Base-by-base conservation (phyloP, 306 rosid species). In the Cucumis sativus region DNA sequence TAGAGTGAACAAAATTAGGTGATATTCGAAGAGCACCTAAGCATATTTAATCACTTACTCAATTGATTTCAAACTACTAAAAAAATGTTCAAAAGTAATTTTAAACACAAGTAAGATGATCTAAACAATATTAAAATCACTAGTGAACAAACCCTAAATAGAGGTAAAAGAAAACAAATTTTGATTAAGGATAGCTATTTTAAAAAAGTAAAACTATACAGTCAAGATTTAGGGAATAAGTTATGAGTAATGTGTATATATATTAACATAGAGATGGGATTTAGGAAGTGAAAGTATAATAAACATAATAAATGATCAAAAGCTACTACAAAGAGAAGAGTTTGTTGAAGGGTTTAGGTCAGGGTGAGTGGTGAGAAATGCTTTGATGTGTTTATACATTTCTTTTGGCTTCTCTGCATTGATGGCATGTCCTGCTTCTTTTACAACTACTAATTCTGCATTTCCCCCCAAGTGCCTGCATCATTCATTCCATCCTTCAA, bases 351-450 rank as follows among this genome's bases (percentile, higher is more conserved):
- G 78, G 57, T 51, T 79, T 65, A 71, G 87, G 74, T 13, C 55
- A 49, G 49, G 91, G 74, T 49, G 20, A 10, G 35, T 2, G 74
- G 85, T 25, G 47, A 94, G 95, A 83, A 86, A 90, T 10, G 96
- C 84, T 78, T 88, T 90, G 10, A 92, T 72, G 83, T 78, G 82
- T 79, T 81, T 92, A 81, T 43, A 77, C 83, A 92, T 78, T 79
- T 90, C 90, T 78, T 87, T 92, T 10, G 93, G 90, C 82, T 92
- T 95, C 93, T 95, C 97, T 61, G 77, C 47, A 70, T 88, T 92
- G 25, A 95, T 56, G 3, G 98, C 97, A 87, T 90, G 96, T 69
- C 98, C 97, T 62, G 93, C 93, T 64, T 95, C 84, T 82, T 95
- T 90, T 78, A 95, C 57, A 67, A 88, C 82, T 17, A 80, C 91